Percentiles rank a stretch among this genome's conserved stretches.
These are phyloP conservation scores for Yamadazyma paraphyllophila DNA, from an alignment of 805 yeast genomes.

Conservation along the genomic window DNA sequence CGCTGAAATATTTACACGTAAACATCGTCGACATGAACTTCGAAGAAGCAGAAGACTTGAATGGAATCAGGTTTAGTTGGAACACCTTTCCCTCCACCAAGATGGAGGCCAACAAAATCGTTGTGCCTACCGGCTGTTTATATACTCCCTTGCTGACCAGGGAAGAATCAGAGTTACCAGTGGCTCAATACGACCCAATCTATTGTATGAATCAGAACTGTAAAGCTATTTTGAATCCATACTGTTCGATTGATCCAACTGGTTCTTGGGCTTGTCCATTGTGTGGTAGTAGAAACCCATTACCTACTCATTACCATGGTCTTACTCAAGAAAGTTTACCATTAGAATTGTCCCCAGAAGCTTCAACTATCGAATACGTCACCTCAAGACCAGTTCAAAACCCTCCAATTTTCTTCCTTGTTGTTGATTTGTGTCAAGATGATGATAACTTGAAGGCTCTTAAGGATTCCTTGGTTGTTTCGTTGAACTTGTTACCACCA, in stretches of 20 bases:
- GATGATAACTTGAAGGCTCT: conserved; percentile 49
- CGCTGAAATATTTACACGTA: conserved; percentile 5
- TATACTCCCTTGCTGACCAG: conserved; percentile 59
- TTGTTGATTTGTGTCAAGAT: conserved; percentile 56
- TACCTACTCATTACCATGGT: conserved; percentile 26
- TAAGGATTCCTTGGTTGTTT: conserved; percentile 46
- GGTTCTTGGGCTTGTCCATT: conserved; percentile 56
- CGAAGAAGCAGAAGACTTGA: conserved; percentile 62
- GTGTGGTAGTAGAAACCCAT: conserved; percentile 48
- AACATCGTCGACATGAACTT: conserved; percentile 34
- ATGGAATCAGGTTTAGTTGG: conserved; percentile 78
- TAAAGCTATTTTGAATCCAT: conserved; percentile 55
- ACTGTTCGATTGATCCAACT: conserved; percentile 32
- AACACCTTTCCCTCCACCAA: conserved; percentile 57
- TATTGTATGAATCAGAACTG: conserved; percentile 49
- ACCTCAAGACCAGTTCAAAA: conserved; percentile 37
- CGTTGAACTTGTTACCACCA: conserved; percentile 49
- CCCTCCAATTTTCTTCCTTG: conserved; percentile 50
- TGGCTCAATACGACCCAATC: conserved; percentile 34
- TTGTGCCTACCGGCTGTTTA: conserved; percentile 55
- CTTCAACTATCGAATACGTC: conserved; percentile 53
- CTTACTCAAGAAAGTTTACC: conserved; percentile 25
- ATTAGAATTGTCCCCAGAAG: conserved; percentile 35
- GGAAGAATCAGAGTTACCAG: conserved; percentile 29
- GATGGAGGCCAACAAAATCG: conserved; percentile 49